Evolutionary conservation across 768 basidiomycete genomes (phyloP).

Genomic region (Dictyophora rubrovolvata): DNA sequence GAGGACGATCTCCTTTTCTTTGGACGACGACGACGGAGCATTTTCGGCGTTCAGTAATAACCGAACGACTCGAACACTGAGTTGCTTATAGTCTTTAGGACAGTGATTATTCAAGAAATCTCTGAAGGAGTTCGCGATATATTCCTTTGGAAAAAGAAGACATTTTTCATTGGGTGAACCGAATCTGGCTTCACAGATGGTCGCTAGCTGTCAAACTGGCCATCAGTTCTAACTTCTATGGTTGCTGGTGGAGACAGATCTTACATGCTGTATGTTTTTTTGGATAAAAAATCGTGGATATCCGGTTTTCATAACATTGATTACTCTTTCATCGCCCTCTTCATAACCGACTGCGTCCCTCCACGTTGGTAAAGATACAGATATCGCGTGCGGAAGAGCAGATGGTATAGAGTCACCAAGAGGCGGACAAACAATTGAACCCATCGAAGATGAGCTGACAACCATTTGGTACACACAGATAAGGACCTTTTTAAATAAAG

Average conservation of each 20-base stretch:
- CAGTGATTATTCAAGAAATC: slow-evolving; percentile 21
- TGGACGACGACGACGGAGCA: background rate
- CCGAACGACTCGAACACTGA: slow-evolving; percentile 22
- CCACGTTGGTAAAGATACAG: slow-evolving; percentile 40
- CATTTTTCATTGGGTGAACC: slow-evolving; percentile 30
- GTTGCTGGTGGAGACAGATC: slow-evolving; percentile 6
- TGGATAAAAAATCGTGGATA: slow-evolving; percentile 46
- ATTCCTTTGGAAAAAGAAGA: slow-evolving; percentile 30
- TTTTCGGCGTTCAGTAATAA: slow-evolving; percentile 24
- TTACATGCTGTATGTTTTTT: slow-evolving; percentile 34
- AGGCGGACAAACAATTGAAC: slow-evolving; percentile 1
- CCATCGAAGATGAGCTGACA: background rate
- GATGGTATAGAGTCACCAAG: slow-evolving; percentile 20
- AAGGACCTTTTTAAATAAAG: background rate
- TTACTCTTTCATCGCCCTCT: slow-evolving; percentile 31
- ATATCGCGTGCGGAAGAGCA: slow-evolving; percentile 35
- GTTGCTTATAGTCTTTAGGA: slow-evolving; percentile 14
- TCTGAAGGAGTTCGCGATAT: slow-evolving; percentile 27
- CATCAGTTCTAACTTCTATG: background rate
- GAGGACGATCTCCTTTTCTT: slow-evolving; percentile 19
- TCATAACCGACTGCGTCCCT: slow-evolving; percentile 39
- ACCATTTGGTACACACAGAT: background rate
- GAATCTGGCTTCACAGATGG: slow-evolving; percentile 28
- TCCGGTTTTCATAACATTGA: slow-evolving; percentile 35
- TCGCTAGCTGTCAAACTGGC: slow-evolving; percentile 24